Evolutionary conservation across 2,329 filamentous ascomycete species (phyloP), one percentile per base, ranked within the genome.

Genomic region (Aspergillaceae sp.): DNA sequence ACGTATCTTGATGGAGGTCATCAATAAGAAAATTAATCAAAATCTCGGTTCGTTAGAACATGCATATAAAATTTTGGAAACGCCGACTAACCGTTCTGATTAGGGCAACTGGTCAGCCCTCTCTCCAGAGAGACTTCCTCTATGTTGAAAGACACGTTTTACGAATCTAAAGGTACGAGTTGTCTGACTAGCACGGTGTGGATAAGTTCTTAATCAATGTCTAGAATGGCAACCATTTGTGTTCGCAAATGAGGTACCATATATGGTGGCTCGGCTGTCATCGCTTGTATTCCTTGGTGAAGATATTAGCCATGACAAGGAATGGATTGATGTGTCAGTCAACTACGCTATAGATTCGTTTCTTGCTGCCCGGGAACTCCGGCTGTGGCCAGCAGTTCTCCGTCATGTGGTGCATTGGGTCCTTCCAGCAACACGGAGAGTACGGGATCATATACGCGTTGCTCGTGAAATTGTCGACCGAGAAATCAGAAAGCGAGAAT

Each of bases 201-300:
- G 34, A 30, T 11, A 19, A 19, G 19, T n/a, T 27, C 19, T 50
- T 29, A 54, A 30, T n/a, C 9, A 53, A 26, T 50, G 33, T 40
- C 43, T 51, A 60, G 76, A 79, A 49, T 80, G 78, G 78, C 78
- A 73, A 1, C 57, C 74, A 0, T 70, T 79, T 43, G 73, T 71
- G 52, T 70, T 79, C 53, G 74, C 77, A 34, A 70, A 72, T 0
- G 74, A 79, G 47, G 64, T 76, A 38, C 65, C 80, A 2, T 67
- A 74, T 26, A 67, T 74, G 3, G 65, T 82, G 7, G 73, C 77
- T 5, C 72, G 76, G 2, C 55, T 81, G 26, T 78, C 75, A 28
- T 75, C 77, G 1, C 67, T 72, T 19, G 69, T 74, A 4, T 79
- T 80, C 50, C 71, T 79, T 5, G 77, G 77, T 1, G 54, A 70